Base-by-base conservation (phyloP, 2,329 filamentous ascomycete species). In the Lasiodiplodia gonubiensis region DNA sequence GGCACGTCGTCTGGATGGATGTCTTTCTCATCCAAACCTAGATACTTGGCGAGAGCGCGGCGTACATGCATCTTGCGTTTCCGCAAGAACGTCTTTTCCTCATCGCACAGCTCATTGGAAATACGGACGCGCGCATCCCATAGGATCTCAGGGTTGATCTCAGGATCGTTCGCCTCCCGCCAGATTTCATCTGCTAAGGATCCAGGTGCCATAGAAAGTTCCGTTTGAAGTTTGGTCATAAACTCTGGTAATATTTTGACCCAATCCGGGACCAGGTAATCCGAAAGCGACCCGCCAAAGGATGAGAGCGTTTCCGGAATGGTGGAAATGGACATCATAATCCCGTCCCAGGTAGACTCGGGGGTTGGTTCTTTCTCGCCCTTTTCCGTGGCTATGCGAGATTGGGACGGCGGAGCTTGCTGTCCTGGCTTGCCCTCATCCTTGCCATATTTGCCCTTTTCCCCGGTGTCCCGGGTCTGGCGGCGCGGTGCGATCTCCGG, bases 1-100 rank as follows among this genome's bases (percentile, higher is more conserved):
- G 95, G 95, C 7, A 98, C 90, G 80, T 99, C 95, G 55, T 97
- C 93, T 0, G 93, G 92, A 74, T 98, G 88, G n/a, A 99, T 88
- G 2, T 94, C 91, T 16, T 87, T 83, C 75, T 94, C 92, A 0
- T 90, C 83, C 6, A 99, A 82, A 35, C 86, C 88, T 0, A 99
- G 86, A 75, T 98, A 99, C 63, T 84, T 89, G 2, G 94, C 93
- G 63, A 99, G 82, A 6, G 92, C 93, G 67, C 86, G 87, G 4
- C 86, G 87, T 0, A 91, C 90, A 59, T 91, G 86, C 68, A 83
- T 83, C 75, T 88, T 90, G 66, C 95, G 86, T 63, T 89, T 89
- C 30, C 83, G 78, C 8, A 93, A 80, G 72, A 93, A 99, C 3
- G 84, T 83, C 75, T 90, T 88, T 77, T 99, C 95, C 69, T 97